phyloP scores from a whole-genome alignment of 2,329 filamentous ascomycete species.

The Cladosporium cucumerinum region DNA sequence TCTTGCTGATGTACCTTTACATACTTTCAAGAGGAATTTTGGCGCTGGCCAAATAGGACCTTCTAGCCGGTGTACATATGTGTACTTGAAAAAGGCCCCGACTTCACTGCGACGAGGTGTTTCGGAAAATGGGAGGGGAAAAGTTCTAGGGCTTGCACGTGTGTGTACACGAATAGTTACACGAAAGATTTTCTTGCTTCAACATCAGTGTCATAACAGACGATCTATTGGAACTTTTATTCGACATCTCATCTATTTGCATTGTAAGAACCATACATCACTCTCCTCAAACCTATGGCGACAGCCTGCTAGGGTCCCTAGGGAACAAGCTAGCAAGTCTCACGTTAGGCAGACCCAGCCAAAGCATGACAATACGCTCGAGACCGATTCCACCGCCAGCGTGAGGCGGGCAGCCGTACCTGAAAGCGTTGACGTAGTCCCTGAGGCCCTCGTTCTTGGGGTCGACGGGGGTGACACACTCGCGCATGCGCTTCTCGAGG shows the following conservation, averaged over 20 bases:
- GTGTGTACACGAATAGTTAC: too few species aligned
- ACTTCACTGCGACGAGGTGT: too few species aligned
- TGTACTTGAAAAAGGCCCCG: too few species aligned
- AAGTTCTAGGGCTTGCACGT: background rate
- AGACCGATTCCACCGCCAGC: conserved; percentile 63
- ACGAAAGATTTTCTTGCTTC: background rate
- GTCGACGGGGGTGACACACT: conserved; percentile 55
- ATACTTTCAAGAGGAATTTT: background rate
- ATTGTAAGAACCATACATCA: background rate
- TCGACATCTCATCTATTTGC: conserved; percentile 3
- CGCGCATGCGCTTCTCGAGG: conserved; percentile 56
- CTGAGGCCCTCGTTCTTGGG: conserved; percentile 57
- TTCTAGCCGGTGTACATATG: too few species aligned
- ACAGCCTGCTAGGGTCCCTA: conserved; percentile 57
- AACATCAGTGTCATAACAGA: background rate
- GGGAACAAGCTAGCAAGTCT: conserved; percentile 61
- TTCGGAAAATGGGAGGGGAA: background rate
- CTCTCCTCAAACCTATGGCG: conserved; percentile 35
- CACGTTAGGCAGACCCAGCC: conserved; percentile 62
- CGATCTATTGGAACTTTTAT: background rate
- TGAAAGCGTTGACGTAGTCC: conserved; percentile 63
- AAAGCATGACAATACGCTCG: conserved; percentile 66
- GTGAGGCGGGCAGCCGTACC: conserved; percentile 62
- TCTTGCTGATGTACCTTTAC: background rate
- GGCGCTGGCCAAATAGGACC: too few species aligned